These are phyloP conservation scores for Nepenthes gracilis DNA, from an alignment of 148 eudicot species.

Conservation along the genomic window DNA sequence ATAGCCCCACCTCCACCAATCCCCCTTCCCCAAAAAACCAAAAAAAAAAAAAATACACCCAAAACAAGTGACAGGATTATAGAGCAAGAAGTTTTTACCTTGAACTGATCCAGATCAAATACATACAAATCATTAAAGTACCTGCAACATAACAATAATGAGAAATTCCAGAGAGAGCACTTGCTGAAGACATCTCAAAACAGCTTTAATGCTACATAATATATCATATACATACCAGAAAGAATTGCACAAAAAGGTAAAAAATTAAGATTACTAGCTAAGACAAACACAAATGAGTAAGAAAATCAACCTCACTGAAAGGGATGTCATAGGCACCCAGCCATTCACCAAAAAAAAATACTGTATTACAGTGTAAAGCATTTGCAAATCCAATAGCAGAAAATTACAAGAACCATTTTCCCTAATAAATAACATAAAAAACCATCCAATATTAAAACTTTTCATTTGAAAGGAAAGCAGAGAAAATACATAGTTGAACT, in stretches of 20 bases:
- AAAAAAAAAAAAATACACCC: not conserved
- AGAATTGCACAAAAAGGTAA: not conserved
- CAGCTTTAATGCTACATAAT: not conserved
- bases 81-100: conserved; percentile 31
- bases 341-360: too few relatives aligned
- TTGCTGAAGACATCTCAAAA: not conserved
- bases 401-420: too few relatives aligned
- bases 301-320: too few relatives aligned
- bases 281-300: too few relatives aligned
- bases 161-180: not conserved
- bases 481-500: too few relatives aligned
- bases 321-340: too few relatives aligned
- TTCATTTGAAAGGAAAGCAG: too few relatives aligned
- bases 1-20: not conserved
- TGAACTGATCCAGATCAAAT: conserved; percentile 93
- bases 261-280: not conserved
- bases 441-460: too few relatives aligned
- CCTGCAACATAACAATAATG: conserved; percentile 32
- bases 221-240: too few relatives aligned
- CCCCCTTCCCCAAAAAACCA: not conserved
- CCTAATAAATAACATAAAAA: too few relatives aligned
- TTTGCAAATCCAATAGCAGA: too few relatives aligned
- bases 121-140: conserved; percentile 85
- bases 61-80: not conserved
- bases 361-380: too few relatives aligned